A percentile compares a stretch with the other conserved stretches of the same genome.
Evolutionary conservation across 2,329 filamentous ascomycete species (phyloP).

Genomic region (Trichoderma guizhouense): DNA sequence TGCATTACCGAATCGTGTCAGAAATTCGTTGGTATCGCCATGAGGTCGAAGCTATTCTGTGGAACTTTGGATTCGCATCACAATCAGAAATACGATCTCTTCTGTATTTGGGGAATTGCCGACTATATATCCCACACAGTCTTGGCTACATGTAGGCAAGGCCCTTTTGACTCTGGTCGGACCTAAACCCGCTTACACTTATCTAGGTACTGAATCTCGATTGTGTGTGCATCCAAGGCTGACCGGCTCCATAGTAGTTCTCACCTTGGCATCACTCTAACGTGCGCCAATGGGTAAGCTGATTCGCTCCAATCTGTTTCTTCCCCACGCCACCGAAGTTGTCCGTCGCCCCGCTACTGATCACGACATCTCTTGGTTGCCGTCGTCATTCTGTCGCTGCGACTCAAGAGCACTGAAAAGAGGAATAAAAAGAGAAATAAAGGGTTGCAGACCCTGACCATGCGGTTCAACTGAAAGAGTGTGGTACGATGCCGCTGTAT

Average conservation of each 20-base stretch:
- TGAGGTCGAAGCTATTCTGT: not conserved
- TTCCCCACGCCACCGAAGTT: not conserved
- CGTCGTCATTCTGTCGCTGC: not conserved
- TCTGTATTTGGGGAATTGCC: too few relatives aligned
- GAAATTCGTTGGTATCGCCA: not conserved
- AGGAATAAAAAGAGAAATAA: slow-evolving; percentile 1
- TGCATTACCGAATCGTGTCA: not conserved
- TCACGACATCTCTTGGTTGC: slow-evolving; percentile 1
- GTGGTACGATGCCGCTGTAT: not conserved
- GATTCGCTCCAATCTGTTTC: not conserved
- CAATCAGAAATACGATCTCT: not conserved
- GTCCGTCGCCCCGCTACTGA: not conserved
- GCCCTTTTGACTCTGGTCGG: not conserved
- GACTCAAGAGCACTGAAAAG: not conserved
- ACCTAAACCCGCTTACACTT: not conserved
- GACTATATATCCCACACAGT: not conserved
- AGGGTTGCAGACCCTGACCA: not conserved
- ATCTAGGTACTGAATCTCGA: not conserved
- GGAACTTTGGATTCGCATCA: not conserved
- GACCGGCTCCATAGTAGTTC: not conserved
- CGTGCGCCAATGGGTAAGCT: slow-evolving; percentile 4
- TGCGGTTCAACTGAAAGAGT: not conserved
- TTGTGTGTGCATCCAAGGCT: not conserved
- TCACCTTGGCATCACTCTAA: not conserved
- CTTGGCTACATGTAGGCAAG: not conserved